Base-by-base conservation (phyloP, 2,329 filamentous ascomycete genomes). In the Clonostachys chloroleuca region DNA sequence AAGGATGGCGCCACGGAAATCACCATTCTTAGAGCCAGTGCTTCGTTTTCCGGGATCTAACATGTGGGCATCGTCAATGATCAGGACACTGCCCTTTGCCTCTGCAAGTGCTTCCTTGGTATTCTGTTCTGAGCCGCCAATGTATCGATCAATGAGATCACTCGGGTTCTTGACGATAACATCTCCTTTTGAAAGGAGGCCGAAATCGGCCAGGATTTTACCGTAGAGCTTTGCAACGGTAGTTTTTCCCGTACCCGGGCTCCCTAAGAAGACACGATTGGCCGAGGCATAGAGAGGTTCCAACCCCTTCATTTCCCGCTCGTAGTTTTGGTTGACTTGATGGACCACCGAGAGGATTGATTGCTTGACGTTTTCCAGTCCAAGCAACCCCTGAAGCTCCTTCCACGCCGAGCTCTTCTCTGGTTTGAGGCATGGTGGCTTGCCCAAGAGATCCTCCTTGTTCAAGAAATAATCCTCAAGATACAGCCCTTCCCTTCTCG, bases 31-130 rank as follows among this genome's bases (percentile, higher is more conserved):
- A 30, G 54, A 52, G 20, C 54, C 57, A 3, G 35, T 40, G 2
- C 24, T 30, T 17, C 18, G 33, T 75, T 44, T 33, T 9, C 45
- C 47, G 2, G 49, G 49, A 34, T 51, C 44, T 6, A 51, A 43
- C 44, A 47, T 76, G 51, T 86, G 84, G 1, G 81, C 81, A 55
- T 86, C 82, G 51, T 86, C 82, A 7, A 86, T 83, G 40, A 85
- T 72, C 0, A 86, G 65, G 5, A 85, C 79, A 52, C 84, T 85
- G 1, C 83, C 82, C 1, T 72, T 43, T 0, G 79, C 77, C 0
- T 72, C 63, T 3, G 69, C 70, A 0, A 86, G 65, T 16, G 84
- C 82, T 0, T 60, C 72, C 54, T 78, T 83, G 0, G 82, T 85
- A 10, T 75, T 78, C 1, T 62, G 62, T 59, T 86, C 82, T 0